Evolutionary conservation across 441 rosid species (phyloP).

Genomic region (Biscutella laevigata): DNA sequence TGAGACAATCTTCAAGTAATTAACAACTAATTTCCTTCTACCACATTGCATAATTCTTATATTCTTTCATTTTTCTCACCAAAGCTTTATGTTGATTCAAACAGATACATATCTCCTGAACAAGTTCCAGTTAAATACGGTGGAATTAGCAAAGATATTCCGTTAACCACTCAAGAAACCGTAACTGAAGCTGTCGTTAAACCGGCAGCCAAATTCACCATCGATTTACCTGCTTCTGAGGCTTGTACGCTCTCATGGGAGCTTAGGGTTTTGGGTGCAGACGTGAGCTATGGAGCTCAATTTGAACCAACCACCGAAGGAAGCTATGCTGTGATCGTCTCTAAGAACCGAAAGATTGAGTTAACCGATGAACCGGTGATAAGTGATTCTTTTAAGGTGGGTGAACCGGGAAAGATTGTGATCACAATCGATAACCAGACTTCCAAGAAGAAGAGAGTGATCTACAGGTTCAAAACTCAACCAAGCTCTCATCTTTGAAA

Average conservation of each 20-base stretch:
- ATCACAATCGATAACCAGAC: conserved; percentile 51
- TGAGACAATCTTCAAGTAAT: conserved; percentile 37
- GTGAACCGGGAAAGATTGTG: conserved; percentile 48
- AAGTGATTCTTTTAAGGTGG: conserved; percentile 37
- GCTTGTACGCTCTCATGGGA: conserved; percentile 44
- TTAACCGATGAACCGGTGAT: conserved; percentile 42
- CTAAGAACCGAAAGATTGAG: conserved; percentile 40
- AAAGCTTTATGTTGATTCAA: background rate
- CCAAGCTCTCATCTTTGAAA: conserved; percentile 21
- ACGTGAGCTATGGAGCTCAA: conserved; percentile 55
- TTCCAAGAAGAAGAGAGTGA: conserved; percentile 56
- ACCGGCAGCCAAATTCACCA: conserved; percentile 40
- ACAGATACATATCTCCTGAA: conserved; percentile 55
- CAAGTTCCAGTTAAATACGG: conserved; percentile 72
- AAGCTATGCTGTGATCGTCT: conserved; percentile 53
- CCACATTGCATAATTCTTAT: background rate
- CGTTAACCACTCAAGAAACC: conserved; percentile 38
- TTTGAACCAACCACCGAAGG: conserved; percentile 44
- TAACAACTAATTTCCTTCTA: too few relatives aligned
- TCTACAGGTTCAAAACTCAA: conserved; percentile 53
- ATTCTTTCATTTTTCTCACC: background rate
- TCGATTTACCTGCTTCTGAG: conserved; percentile 45
- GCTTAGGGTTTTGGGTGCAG: conserved; percentile 47
- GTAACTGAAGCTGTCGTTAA: conserved; percentile 52
- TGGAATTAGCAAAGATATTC: conserved; percentile 57